Evolutionary conservation across 106 monocot genomes (phyloP).

Genomic region (Triglochin maritima): DNA sequence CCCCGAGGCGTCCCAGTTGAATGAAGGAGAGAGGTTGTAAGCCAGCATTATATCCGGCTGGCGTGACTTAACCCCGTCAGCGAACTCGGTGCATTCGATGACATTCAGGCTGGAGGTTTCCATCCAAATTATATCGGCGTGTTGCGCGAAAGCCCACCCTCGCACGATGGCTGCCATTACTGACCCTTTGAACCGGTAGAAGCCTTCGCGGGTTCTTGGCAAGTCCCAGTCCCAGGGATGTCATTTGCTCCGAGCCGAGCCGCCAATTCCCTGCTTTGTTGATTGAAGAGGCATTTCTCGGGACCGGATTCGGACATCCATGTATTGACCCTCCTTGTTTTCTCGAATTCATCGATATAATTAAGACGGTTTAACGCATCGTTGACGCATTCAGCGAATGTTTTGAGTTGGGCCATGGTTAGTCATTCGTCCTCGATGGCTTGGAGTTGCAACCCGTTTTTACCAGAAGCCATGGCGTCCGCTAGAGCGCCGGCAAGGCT

Average conservation of each 20-base stretch:
- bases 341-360: slow-evolving; percentile 29
- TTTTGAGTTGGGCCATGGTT: slow-evolving; percentile 46
- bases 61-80: slow-evolving; percentile 42
- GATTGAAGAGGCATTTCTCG: slow-evolving; percentile 48
- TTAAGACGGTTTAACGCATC: slow-evolving; percentile 34
- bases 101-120: slow-evolving; percentile 83
- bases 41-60: slow-evolving; percentile 72
- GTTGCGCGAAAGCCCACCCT: slow-evolving; percentile 56
- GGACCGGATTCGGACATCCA: slow-evolving; percentile 27
- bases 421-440: slow-evolving; percentile 61
- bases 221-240: slow-evolving; percentile 94
- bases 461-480: slow-evolving; percentile 45
- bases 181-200: slow-evolving; percentile 75
- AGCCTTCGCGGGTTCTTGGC: slow-evolving; percentile 81
- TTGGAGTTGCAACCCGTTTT: slow-evolving; percentile 56
- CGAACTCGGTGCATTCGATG: slow-evolving; percentile 55
- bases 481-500: slow-evolving; percentile 37
- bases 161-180: slow-evolving; percentile 63
- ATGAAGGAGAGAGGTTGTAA: slow-evolving; percentile 94
- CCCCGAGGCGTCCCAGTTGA: slow-evolving; percentile 95
- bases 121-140: slow-evolving; percentile 85
- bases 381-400: slow-evolving; percentile 55
- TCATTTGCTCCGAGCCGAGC: slow-evolving; percentile 37
- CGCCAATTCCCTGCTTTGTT: slow-evolving; percentile 44
- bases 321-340: slow-evolving; percentile 27